Conservation (phyloP, 2,329 filamentous ascomycete genomes). For the Sporothrix humicola region DNA sequence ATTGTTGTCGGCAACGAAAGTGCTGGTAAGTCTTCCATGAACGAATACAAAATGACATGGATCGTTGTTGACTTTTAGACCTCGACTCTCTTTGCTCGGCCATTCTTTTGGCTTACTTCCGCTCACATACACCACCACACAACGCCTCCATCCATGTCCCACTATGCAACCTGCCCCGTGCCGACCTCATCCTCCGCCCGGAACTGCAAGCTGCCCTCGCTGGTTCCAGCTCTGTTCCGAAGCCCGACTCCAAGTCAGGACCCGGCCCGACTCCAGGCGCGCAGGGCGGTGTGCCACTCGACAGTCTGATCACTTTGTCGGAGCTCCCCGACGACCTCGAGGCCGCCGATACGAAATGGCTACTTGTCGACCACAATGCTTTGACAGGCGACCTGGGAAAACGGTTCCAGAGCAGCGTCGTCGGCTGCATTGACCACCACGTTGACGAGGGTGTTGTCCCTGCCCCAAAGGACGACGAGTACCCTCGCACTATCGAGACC, state of each 20-base stretch:
- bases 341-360: slow-evolving; percentile 67
- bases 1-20: slow-evolving; percentile 73
- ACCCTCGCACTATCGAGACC: slow-evolving; percentile 65
- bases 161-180: slow-evolving; percentile 70
- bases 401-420: slow-evolving; percentile 52
- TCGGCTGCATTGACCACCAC: slow-evolving; percentile 79
- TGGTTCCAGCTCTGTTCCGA: background rate
- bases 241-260: background rate
- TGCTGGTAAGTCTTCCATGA: slow-evolving; percentile 53
- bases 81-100: slow-evolving; percentile 81
- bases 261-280: background rate
- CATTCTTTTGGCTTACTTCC: slow-evolving; percentile 75
- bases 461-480: slow-evolving; percentile 38
- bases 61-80: slow-evolving; percentile 55
- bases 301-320: slow-evolving; percentile 68
- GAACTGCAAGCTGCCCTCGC: slow-evolving; percentile 71
- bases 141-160: slow-evolving; percentile 67
- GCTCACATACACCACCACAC: slow-evolving; percentile 61
- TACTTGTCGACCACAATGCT: slow-evolving; percentile 81
- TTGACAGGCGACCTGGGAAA: slow-evolving; percentile 66
- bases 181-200: slow-evolving; percentile 72
- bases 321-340: slow-evolving; percentile 55
- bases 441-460: slow-evolving; percentile 68
- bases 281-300: slow-evolving; percentile 54
- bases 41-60: too few relatives aligned